These are phyloP conservation scores for Phyllosticta citribraziliensis DNA, from an alignment of 2,329 filamentous ascomycete species.

Conservation along the genomic window DNA sequence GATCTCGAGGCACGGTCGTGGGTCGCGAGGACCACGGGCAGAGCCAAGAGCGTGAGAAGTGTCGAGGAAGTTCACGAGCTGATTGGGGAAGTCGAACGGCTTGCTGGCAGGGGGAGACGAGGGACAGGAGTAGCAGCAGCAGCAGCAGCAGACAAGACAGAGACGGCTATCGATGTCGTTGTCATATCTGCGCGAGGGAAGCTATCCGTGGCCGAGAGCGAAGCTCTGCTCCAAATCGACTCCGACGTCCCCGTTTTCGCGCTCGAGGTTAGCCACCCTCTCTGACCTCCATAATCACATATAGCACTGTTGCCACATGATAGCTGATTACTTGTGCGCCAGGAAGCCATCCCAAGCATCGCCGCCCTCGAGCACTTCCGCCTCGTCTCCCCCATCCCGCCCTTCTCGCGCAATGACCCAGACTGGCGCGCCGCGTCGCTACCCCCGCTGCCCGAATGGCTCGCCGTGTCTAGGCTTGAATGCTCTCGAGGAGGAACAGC, in stretches of 20 bases:
- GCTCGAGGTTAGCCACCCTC: conserved; percentile 28
- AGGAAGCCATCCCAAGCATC: conserved; percentile 49
- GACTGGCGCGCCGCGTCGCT: conserved; percentile 40
- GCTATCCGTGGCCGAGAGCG: conserved; percentile 33
- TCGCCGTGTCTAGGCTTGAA: conserved; percentile 50
- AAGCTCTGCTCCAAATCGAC: conserved; percentile 49
- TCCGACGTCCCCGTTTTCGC: conserved; percentile 49
- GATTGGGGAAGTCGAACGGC: conserved; percentile 40
- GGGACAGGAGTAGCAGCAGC: conserved; percentile 12
- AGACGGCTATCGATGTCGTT: conserved; percentile 46
- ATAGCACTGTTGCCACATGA: not conserved
- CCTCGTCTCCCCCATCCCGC: conserved; percentile 41
- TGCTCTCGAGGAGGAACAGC: conserved; percentile 12
- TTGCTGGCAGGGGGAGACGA: conserved; percentile 19
- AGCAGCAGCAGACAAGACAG: conserved; percentile 12
- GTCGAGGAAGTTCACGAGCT: conserved; percentile 46
- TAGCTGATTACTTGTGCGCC: not conserved
- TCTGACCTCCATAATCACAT: not conserved
- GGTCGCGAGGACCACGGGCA: conserved; percentile 14
- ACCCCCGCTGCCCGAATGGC: conserved; percentile 46
- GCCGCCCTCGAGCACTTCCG: conserved; percentile 51
- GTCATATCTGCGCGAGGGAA: conserved; percentile 34
- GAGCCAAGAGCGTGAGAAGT: conserved; percentile 42
- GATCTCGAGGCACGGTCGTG: conserved; percentile 10
- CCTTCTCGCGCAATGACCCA: conserved; percentile 29